Evolutionary conservation across 2,329 filamentous ascomycete species (phyloP), one percentile per base, ranked within the genome.

Genomic region (Penicillium thymicola): DNA sequence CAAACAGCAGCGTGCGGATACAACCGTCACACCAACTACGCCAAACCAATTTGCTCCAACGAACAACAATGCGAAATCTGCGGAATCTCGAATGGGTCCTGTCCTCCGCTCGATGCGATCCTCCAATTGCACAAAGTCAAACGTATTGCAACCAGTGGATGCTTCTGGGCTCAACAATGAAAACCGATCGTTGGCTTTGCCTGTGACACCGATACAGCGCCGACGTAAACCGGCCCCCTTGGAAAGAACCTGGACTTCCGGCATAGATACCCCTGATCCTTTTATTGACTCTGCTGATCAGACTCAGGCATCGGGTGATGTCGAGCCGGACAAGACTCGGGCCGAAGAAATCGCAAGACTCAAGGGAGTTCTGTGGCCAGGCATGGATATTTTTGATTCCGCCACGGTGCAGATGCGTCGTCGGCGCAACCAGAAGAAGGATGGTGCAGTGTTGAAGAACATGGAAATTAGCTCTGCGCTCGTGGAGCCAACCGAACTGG

Each of bases 381-480:
- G 79, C 21, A 81, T 81, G 79, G 76, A 77, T 58, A 69, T 81
- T 30, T 81, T 81, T 60, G 79, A 81, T 64, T 78, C 79, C 30
- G 79, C 79, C 14, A 79, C 78, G 0, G 69, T 75, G 54, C 73
- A 78, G 51, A 79, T 79, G 75, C 76, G 74, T 59, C 74, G 75
- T 42, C 78, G 75, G 57, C 76, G 79, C 40, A 81, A 81, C 55
- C 79, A 81, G 64, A 81, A 79, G 62, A 81, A 81, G 59, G 78
- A 81, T 44, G 71, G 70, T 13, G 75, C 70, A 32, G 71, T 77
- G 25, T 51, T 81, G 45, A 77, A 70, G 60, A 72, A 70, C 59
- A 79, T 81, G 78, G 73, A 80, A 59, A 70, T 65, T 51, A 75
- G 75, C 6, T 80, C 79, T 3, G 65, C 69, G 47, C 65, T 71